phyloP scores from a whole-genome alignment of 176 grass and related monocot genomes.

The Melocanna baccifera region DNA sequence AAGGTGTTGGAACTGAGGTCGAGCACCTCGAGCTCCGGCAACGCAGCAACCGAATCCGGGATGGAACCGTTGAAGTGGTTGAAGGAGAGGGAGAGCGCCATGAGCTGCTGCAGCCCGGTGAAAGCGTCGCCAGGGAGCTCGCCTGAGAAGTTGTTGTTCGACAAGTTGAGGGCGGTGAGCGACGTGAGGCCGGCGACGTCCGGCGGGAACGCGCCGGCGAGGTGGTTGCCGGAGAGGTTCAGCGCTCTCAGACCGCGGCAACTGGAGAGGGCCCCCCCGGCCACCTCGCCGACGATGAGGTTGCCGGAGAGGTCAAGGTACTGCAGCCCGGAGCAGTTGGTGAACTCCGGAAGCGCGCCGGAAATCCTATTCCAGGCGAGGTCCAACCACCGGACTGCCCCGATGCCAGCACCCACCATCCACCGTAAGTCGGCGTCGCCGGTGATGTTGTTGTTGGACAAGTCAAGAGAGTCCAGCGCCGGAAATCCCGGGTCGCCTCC shows the following conservation, averaged over 20 bases:
- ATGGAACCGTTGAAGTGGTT: slow-evolving; percentile 73
- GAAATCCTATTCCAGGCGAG: slow-evolving; percentile 64
- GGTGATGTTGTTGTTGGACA: slow-evolving; percentile 75
- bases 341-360: slow-evolving; percentile 52
- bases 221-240: slow-evolving; percentile 80
- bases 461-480: slow-evolving; percentile 53
- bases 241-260: slow-evolving; percentile 53
- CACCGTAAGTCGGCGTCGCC: slow-evolving; percentile 52
- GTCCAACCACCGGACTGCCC: slow-evolving; percentile 53
- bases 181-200: slow-evolving; percentile 53
- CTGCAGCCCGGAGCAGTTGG: slow-evolving; percentile 69
- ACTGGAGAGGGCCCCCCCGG: slow-evolving; percentile 38
- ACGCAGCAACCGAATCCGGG: slow-evolving; percentile 45
- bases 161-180: slow-evolving; percentile 57
- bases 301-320: slow-evolving; percentile 85
- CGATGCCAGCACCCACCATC: slow-evolving; percentile 50
- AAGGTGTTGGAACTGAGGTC: slow-evolving; percentile 93
- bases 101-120: slow-evolving; percentile 49
- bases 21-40: slow-evolving; percentile 65
- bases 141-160: slow-evolving; percentile 90
- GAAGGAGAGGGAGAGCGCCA: slow-evolving; percentile 62
- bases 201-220: slow-evolving; percentile 54
- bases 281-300: slow-evolving; percentile 47
- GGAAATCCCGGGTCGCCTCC: slow-evolving; percentile 21
- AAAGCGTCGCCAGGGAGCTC: slow-evolving; percentile 52